Evolutionary conservation across 208 protist species (phyloP), one percentile per base, ranked within the genome.

Genomic region (Naegleria fowleri): DNA sequence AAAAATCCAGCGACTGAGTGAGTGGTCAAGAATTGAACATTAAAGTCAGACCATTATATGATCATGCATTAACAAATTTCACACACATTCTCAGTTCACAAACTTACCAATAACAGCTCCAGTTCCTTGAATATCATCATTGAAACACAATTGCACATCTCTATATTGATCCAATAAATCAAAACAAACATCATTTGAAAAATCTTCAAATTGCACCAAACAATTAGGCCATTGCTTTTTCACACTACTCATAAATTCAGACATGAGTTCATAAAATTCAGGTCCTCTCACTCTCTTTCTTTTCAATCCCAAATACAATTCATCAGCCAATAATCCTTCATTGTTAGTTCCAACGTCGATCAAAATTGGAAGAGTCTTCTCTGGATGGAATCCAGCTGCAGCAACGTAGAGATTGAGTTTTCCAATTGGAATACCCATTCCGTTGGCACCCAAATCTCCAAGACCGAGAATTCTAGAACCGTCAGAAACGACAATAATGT

Each of bases 101-200:
- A 48, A 48, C 43, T 9, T 48, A 48, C 43, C 76, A 84, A 95
- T 92, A 15, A 97, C 95, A 29, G 95, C 91, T 19, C 94, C 95
- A 55, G 95, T 97, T 48, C 97, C 98, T 95, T 99, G 98, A 86
- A 99, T 99, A 94, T 99, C 98, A 91, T 99, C 98, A 93, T 99
- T 99, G 96, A 99, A 99, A 94, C 96, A 98, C 89, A 96, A 94
- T 91, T 96, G 95, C 92, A 95, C 94, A 91, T 98, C 94, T 86
- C 96, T 94, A 94, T 98, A 99, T 90, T 94, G 93, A 90, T 97
- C 95, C 6, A 99, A 95, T 75, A 99, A 94, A 51, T 95, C 93
- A 92, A 98, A 98, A 92, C 96, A 97, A 93, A 98, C 95, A 92
- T 96, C 95, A 93, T 97, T 98, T 90, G 93, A 95, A 92, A 99